Percentiles rank a stretch among this genome's conserved stretches.
Evolutionary conservation across 208 protist species (phyloP).

Genomic region (Endotrypanum monterogeii): DNA sequence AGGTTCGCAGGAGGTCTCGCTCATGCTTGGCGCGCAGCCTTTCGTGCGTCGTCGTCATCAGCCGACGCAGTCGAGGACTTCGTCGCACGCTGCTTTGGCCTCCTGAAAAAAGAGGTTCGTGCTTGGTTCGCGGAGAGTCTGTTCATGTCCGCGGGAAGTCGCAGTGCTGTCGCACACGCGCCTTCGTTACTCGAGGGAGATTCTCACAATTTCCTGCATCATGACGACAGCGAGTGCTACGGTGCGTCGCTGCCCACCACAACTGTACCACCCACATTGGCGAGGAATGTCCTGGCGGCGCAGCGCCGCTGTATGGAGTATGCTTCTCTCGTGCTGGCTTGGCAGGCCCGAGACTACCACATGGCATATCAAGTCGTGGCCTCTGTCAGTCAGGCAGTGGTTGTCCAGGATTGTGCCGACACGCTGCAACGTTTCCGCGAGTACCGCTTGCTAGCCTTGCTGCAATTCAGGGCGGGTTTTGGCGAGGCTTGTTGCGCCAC

Average conservation of each 20-base stretch:
- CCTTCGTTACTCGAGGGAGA: not conserved
- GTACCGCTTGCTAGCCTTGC: constrained; percentile 68
- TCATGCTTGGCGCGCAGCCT: constrained; percentile 19
- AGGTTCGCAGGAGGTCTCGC: constrained; percentile 9
- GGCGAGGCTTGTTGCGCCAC: constrained; percentile 24
- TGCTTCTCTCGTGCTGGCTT: constrained; percentile 64
- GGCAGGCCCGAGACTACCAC: constrained; percentile 67
- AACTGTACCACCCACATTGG: not conserved
- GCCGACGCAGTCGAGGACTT: constrained; percentile 7
- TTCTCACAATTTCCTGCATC: not conserved
- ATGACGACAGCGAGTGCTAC: not conserved
- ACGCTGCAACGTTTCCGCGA: constrained; percentile 56
- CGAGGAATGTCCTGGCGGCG: not conserved
- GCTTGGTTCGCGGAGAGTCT: constrained; percentile 27
- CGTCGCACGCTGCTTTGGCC: constrained; percentile 17
- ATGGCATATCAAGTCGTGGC: constrained; percentile 49
- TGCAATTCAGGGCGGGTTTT: constrained; percentile 57
- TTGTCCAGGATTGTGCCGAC: constrained; percentile 65
- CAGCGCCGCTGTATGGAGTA: constrained; percentile 62
- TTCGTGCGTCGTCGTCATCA: not conserved
- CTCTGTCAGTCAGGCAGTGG: constrained; percentile 25
- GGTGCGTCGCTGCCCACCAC: not conserved
- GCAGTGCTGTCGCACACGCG: not conserved
- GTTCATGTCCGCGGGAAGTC: not conserved
- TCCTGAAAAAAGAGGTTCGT: constrained; percentile 19